phyloP scores from a whole-genome alignment of 1,284 basidiomycete genomes.

The Naganishia liquefaciens region DNA sequence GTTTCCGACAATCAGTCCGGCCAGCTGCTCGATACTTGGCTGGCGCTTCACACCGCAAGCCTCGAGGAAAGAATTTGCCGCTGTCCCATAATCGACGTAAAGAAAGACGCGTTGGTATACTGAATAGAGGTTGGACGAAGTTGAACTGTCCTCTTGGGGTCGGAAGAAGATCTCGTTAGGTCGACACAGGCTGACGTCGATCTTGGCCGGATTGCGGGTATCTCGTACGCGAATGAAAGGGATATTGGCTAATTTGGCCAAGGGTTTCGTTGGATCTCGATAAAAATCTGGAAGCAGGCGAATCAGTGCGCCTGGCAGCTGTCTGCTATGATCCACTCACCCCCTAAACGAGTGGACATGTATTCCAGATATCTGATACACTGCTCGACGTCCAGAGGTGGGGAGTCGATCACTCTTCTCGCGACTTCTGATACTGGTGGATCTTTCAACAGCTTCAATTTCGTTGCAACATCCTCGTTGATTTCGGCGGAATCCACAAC shows the following conservation, averaged over 20 bases:
- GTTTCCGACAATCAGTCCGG: conserved; percentile 19
- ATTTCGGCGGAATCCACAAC: conserved; percentile 61
- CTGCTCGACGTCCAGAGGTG: conserved; percentile 57
- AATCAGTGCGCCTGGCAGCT: neutral
- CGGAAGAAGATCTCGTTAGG: conserved; percentile 51
- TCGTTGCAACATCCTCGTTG: conserved; percentile 64
- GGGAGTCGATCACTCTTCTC: conserved; percentile 63
- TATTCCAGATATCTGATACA: conserved; percentile 35
- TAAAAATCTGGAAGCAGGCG: conserved; percentile 16
- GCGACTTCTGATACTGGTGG: conserved; percentile 71
- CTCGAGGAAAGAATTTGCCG: conserved; percentile 79
- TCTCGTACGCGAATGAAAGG: conserved; percentile 29
- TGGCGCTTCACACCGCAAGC: conserved; percentile 85
- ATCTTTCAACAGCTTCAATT: conserved; percentile 73
- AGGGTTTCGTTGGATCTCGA: conserved; percentile 14
- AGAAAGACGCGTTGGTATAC: conserved; percentile 61
- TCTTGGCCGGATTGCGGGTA: conserved; percentile 1
- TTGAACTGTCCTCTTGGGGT: conserved; percentile 32
- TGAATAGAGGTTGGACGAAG: conserved; percentile 35
- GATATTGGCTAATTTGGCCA: conserved; percentile 24
- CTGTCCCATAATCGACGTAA: conserved; percentile 84
- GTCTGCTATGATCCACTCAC: conserved; percentile 1
- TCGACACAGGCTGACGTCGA: conserved; percentile 35
- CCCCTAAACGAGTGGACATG: conserved; percentile 21
- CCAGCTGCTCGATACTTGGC: conserved; percentile 58